Evolutionary conservation across 2,329 filamentous ascomycete species (phyloP).

Genomic region (Sphaceloma murrayae): DNA sequence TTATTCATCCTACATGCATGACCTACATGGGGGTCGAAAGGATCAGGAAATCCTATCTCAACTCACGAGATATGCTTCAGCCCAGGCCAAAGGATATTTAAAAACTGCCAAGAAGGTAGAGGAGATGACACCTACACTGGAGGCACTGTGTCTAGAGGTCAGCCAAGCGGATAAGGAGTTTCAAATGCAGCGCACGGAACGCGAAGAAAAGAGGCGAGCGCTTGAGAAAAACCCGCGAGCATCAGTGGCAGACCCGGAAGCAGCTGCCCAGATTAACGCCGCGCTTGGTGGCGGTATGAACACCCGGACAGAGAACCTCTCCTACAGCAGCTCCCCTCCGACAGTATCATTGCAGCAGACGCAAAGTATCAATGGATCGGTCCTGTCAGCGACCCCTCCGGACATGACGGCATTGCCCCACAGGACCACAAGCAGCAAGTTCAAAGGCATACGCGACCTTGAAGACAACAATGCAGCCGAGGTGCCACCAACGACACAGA

Average conservation of each 20-base stretch:
- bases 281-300: not conserved
- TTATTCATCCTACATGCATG: slow-evolving; percentile 98
- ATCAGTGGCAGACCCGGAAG: slow-evolving; percentile 11
- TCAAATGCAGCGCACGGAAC: slow-evolving; percentile 85
- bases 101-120: slow-evolving; percentile 80
- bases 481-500: slow-evolving; percentile 50
- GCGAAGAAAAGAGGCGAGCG: slow-evolving; percentile 84
- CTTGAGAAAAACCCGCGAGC: slow-evolving; percentile 69
- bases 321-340: slow-evolving; percentile 13
- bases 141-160: slow-evolving; percentile 83
- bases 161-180: slow-evolving; percentile 91
- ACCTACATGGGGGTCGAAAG: slow-evolving; percentile 96
- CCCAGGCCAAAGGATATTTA: slow-evolving; percentile 76
- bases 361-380: slow-evolving; percentile 14
- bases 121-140: slow-evolving; percentile 73
- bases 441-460: slow-evolving; percentile 86
- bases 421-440: slow-evolving; percentile 46
- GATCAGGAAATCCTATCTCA: slow-evolving; percentile 95
- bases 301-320: no score
- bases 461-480: slow-evolving; percentile 63
- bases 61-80: slow-evolving; percentile 85
- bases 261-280: slow-evolving; percentile 5
- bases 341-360: slow-evolving; percentile 4
- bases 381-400: slow-evolving; percentile 1
- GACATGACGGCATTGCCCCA: slow-evolving; percentile 20